These are phyloP conservation scores for Serpula lacrymans DNA, from an alignment of 768 basidiomycete genomes.

Conservation along the genomic window DNA sequence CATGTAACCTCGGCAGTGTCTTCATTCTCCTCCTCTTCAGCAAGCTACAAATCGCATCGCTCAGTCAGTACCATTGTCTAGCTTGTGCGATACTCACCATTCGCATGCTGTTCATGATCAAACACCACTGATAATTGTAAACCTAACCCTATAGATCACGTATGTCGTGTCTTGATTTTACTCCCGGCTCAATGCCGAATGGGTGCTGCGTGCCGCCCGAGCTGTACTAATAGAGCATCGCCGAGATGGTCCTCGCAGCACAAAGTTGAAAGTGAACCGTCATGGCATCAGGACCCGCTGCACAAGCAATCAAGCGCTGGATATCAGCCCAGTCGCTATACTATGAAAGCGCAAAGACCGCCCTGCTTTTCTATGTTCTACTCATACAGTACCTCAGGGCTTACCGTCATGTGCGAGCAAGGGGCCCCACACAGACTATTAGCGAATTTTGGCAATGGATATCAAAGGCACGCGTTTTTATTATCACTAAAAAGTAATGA, in stretches of 20 bases:
- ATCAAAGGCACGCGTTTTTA: slow-evolving; percentile 18
- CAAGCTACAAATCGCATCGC: slow-evolving; percentile 49
- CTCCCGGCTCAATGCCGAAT: too few species aligned
- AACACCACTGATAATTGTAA: too few species aligned
- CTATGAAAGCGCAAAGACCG: slow-evolving; percentile 28
- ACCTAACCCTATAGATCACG: too few species aligned
- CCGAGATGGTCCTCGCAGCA: too few species aligned
- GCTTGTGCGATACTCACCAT: slow-evolving; percentile 40
- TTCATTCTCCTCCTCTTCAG: slow-evolving; percentile 73
- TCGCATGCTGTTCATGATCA: slow-evolving; percentile 45
- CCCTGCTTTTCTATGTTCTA: slow-evolving; percentile 32
- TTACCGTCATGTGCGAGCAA: slow-evolving; percentile 35
- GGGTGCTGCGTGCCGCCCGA: too few species aligned
- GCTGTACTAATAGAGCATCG: too few species aligned
- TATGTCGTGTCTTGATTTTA: too few species aligned
- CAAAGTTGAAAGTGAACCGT: too few species aligned
- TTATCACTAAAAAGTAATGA: too few species aligned
- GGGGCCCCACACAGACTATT: slow-evolving; percentile 28
- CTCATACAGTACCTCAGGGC: slow-evolving; percentile 19
- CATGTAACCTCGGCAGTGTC: slow-evolving; percentile 79
- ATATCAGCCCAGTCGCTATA: slow-evolving; percentile 13
- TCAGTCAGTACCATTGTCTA: slow-evolving; percentile 5
- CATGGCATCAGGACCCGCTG: not conserved
- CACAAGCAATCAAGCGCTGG: not conserved
- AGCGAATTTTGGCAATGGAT: slow-evolving; percentile 26